Percentiles rank a stretch among this genome's conserved stretches.
Conservation (phyloP, 805 yeast species). For the Ogataea allantospora region DNA sequence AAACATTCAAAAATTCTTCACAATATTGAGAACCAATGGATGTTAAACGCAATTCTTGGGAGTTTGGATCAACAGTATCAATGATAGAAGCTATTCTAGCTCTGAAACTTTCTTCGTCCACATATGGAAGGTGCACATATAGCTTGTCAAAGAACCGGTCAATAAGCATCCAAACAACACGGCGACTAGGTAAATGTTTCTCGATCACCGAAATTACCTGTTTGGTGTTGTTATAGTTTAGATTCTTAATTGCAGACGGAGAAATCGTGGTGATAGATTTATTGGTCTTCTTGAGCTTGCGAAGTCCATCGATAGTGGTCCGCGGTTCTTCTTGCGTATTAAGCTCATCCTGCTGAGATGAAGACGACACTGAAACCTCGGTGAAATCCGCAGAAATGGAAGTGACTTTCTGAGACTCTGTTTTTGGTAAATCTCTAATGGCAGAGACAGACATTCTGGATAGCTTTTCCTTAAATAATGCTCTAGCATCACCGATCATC, state of each 20-base stretch:
- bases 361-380: neutral
- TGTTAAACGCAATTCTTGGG: slow-evolving; percentile 29
- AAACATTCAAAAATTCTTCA: slow-evolving; percentile 48
- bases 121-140: slow-evolving; percentile 64
- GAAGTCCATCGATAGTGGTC: slow-evolving; percentile 11
- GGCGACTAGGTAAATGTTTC: slow-evolving; percentile 51
- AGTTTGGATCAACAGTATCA: slow-evolving; percentile 39
- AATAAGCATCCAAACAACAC: slow-evolving; percentile 53
- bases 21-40: slow-evolving; percentile 36
- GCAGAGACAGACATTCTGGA: slow-evolving; percentile 34
- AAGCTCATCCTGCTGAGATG: neutral
- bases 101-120: slow-evolving; percentile 57
- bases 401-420: slow-evolving; percentile 25
- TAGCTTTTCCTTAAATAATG: slow-evolving; percentile 35
- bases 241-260: slow-evolving; percentile 33
- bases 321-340: slow-evolving; percentile 1
- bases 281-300: slow-evolving; percentile 14
- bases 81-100: slow-evolving; percentile 43
- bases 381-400: slow-evolving; percentile 26
- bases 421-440: slow-evolving; percentile 25
- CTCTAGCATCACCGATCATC: slow-evolving; percentile 45
- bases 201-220: slow-evolving; percentile 40
- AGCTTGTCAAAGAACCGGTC: slow-evolving; percentile 58
- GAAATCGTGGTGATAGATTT: slow-evolving; percentile 30
- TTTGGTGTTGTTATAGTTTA: slow-evolving; percentile 42